Evolutionary conservation across 345 rosid genomes (phyloP).

Genomic region (Psidium friedrichsthalianum): DNA sequence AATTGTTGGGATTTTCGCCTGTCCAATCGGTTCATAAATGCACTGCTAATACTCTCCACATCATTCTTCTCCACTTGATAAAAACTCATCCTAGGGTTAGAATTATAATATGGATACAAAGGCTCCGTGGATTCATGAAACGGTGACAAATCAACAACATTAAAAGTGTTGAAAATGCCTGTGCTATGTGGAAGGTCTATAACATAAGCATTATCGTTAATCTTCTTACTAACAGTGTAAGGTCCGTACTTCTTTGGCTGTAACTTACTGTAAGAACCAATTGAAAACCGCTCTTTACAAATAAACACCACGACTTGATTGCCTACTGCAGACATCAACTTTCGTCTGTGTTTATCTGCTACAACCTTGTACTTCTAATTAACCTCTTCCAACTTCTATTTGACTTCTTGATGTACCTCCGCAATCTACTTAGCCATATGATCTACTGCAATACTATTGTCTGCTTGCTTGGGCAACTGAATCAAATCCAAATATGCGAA

Average conservation of each 20-base stretch:
- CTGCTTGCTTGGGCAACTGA: background rate
- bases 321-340: background rate
- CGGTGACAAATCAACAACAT: no score
- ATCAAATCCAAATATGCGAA: no score
- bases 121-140: no score
- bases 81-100: no score
- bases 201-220: no score
- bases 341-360: background rate
- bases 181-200: no score
- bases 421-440: background rate
- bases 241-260: conserved; percentile 8
- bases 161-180: no score
- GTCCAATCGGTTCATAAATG: no score
- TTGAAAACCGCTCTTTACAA: background rate
- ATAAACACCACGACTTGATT: background rate
- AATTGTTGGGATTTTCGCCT: no score
- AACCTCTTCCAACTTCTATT: background rate
- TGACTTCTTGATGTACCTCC: background rate
- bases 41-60: no score
- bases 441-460: background rate
- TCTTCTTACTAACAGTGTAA: background rate
- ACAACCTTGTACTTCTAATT: background rate
- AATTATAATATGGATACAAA: no score
- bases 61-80: no score
- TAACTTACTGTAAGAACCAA: background rate